These are phyloP conservation scores for Nemania sp. DNA, from an alignment of 2,329 filamentous ascomycete species.

Conservation along the genomic window DNA sequence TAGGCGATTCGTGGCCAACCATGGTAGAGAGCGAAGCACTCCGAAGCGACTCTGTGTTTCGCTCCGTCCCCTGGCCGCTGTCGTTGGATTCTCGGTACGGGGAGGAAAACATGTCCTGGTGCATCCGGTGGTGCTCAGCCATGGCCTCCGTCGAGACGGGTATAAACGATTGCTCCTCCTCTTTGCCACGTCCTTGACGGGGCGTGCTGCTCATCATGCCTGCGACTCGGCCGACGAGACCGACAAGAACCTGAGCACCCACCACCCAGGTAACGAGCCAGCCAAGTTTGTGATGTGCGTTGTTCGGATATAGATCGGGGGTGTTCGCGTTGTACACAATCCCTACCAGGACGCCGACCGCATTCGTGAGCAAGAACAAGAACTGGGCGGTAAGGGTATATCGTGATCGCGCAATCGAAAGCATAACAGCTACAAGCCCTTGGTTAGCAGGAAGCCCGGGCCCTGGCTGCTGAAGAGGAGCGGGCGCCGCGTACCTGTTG, in stretches of 20 bases:
- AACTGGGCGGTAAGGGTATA: slow-evolving; percentile 73
- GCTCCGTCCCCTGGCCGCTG: slow-evolving; percentile 76
- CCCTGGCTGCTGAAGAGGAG: neutral
- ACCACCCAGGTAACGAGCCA: slow-evolving; percentile 81
- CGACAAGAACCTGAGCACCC: slow-evolving; percentile 70
- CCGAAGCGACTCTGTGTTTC: slow-evolving; percentile 67
- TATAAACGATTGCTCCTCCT: slow-evolving; percentile 64
- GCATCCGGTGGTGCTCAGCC: slow-evolving; percentile 54
- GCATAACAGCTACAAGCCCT: slow-evolving; percentile 69
- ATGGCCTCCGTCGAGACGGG: slow-evolving; percentile 63
- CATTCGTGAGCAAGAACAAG: slow-evolving; percentile 66
- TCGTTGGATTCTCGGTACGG: slow-evolving; percentile 68
- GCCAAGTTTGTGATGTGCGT: slow-evolving; percentile 85
- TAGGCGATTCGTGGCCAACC: slow-evolving; percentile 50
- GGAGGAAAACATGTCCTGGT: slow-evolving; percentile 41
- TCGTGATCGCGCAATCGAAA: slow-evolving; percentile 80
- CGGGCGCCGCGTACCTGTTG: slow-evolving; percentile 57
- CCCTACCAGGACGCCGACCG: slow-evolving; percentile 65
- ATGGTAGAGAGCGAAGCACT: slow-evolving; percentile 68
- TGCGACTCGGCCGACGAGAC: slow-evolving; percentile 65
- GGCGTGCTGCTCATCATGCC: slow-evolving; percentile 44
- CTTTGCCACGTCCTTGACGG: slow-evolving; percentile 25
- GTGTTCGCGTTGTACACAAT: slow-evolving; percentile 79
- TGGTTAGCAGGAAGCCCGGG: slow-evolving; percentile 20
- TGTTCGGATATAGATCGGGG: slow-evolving; percentile 83